Percentiles rank a stretch among this genome's conserved stretches.
phyloP scores from a whole-genome alignment of 2,329 filamentous ascomycete genomes.

The Pseudocercospora pini-densiflorae region DNA sequence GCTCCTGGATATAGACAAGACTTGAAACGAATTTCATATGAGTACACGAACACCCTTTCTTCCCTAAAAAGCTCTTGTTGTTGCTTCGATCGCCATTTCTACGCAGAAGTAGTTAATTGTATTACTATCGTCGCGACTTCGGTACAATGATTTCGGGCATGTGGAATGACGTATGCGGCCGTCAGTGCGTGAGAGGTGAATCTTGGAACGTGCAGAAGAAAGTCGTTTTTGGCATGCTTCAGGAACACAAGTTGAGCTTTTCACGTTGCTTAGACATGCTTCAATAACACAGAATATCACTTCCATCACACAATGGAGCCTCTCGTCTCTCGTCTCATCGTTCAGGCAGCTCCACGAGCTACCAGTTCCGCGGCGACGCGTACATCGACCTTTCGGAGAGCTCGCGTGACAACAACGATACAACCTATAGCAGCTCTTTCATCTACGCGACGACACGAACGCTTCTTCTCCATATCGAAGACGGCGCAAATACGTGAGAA shows the following conservation, averaged over 20 bases:
- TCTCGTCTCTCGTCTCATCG: constrained; percentile 34
- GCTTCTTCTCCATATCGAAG: constrained; percentile 17
- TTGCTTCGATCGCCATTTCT: background rate
- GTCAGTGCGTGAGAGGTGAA: background rate
- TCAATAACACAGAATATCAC: background rate
- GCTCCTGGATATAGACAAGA: background rate
- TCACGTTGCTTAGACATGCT: background rate
- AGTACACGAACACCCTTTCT: background rate
- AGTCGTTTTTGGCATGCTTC: background rate
- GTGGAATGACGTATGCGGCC: background rate
- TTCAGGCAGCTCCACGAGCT: constrained; percentile 31
- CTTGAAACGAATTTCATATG: background rate
- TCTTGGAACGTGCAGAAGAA: constrained; percentile 1
- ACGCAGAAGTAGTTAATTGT: background rate
- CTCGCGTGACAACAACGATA: constrained; percentile 20
- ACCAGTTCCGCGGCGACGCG: constrained; percentile 5
- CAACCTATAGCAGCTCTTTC: constrained; percentile 12
- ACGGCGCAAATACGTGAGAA: constrained; percentile 19
- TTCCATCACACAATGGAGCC: constrained; percentile 30
- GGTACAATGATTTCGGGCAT: background rate
- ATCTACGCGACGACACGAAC: constrained; percentile 9
- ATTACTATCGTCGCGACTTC: constrained; percentile 5
- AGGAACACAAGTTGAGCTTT: background rate
- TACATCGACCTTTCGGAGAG: constrained; percentile 14
- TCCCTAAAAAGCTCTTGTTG: background rate